Evolutionary conservation across 2,329 filamentous ascomycete species (phyloP).

Genomic region (Fusarium domesticum): DNA sequence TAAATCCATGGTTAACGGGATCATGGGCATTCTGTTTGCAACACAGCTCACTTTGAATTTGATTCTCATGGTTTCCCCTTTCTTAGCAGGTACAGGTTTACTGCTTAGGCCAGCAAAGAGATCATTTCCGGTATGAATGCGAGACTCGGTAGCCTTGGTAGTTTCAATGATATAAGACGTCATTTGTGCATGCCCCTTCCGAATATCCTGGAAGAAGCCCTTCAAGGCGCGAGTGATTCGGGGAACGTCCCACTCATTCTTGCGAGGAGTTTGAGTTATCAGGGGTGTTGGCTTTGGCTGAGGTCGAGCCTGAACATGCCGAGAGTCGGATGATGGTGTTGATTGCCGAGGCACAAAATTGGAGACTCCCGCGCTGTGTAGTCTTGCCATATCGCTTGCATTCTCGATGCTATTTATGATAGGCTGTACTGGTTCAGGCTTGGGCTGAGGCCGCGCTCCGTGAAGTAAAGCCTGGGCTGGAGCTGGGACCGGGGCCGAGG

Average conservation of each 20-base stretch:
- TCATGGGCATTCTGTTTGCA: not conserved
- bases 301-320: conserved; percentile 9
- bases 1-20: conserved; percentile 26
- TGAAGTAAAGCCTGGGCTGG: not conserved
- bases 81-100: conserved; percentile 35
- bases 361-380: conserved; percentile 18
- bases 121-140: conserved; percentile 43
- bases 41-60: conserved; percentile 47
- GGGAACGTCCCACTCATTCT: conserved; percentile 41
- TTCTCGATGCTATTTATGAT: conserved; percentile 12
- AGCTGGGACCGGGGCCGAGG: not conserved
- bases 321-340: conserved; percentile 21
- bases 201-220: conserved; percentile 42
- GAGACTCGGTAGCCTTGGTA: conserved; percentile 40
- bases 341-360: conserved; percentile 22
- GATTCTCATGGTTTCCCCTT: conserved; percentile 44
- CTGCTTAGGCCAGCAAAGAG: conserved; percentile 46
- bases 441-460: not conserved
- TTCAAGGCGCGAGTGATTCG: conserved; percentile 43
- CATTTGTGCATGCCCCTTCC: conserved; percentile 44
- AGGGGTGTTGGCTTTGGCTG: conserved; percentile 15
- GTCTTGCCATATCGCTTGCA: conserved; percentile 24
- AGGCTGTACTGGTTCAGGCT: conserved; percentile 4
- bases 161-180: conserved; percentile 45
- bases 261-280: conserved; percentile 22